Conservation (phyloP, 2,329 filamentous ascomycete genomes). For the Xylariaceae sp. region DNA sequence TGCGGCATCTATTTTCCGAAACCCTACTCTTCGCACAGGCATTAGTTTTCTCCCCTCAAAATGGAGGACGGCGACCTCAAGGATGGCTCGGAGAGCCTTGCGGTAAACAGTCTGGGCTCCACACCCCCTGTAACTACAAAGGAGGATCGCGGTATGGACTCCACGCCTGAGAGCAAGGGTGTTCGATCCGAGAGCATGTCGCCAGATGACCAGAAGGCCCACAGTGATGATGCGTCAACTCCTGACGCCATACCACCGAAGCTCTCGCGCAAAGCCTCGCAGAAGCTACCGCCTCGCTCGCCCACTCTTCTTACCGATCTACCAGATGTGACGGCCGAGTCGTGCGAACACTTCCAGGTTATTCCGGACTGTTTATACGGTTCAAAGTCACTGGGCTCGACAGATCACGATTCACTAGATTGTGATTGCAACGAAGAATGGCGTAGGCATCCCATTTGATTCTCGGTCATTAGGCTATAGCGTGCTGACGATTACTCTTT, state of each 20-base stretch:
- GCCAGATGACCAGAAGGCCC: constrained; percentile 42
- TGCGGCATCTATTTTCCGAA: constrained; percentile 5
- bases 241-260: constrained; percentile 55
- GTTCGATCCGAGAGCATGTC: constrained; percentile 41
- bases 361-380: constrained; percentile 86
- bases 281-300: constrained; percentile 60
- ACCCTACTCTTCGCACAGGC: constrained; percentile 1
- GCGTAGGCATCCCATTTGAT: constrained; percentile 58
- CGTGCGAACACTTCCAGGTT: constrained; percentile 69
- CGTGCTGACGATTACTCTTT: constrained; percentile 20
- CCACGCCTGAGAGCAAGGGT: constrained; percentile 38
- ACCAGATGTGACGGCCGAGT: constrained; percentile 72
- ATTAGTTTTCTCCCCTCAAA: constrained; percentile 11
- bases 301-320: constrained; percentile 67
- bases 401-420: constrained; percentile 84
- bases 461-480: constrained; percentile 15
- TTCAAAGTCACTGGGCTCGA: constrained; percentile 83
- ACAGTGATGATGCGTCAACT: constrained; percentile 44
- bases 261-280: constrained; percentile 65
- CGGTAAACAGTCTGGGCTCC: constrained; percentile 35
- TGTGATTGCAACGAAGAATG: constrained; percentile 94
- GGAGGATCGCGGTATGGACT: constrained; percentile 36
- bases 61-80: constrained; percentile 34
- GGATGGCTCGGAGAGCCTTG: constrained; percentile 39
- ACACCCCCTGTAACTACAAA: constrained; percentile 30